A percentile compares a stretch with the other conserved stretches of the same genome.
Evolutionary conservation across 768 basidiomycete species (phyloP).

Genomic region (Boletus huronensis): DNA sequence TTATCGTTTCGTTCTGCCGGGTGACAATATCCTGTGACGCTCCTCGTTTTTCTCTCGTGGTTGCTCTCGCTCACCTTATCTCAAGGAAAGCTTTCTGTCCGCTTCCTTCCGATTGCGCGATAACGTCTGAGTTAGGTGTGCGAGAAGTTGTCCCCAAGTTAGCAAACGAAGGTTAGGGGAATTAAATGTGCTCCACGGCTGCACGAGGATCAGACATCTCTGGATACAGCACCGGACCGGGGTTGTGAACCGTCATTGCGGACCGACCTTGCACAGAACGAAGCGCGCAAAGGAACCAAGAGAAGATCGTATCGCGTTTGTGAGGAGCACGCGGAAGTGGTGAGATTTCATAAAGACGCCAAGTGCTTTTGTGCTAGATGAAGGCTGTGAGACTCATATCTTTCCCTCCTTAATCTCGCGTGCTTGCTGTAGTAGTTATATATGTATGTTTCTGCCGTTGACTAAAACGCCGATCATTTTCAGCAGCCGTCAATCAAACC

Average conservation of each 20-base stretch:
- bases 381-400: not conserved
- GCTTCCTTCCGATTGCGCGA: not conserved
- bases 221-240: not conserved
- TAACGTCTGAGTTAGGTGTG: not conserved
- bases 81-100: not conserved
- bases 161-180: not conserved
- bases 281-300: not conserved
- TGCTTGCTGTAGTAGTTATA: not conserved
- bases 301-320: conserved; percentile 7
- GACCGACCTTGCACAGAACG: not conserved
- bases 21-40: not conserved
- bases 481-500: not conserved
- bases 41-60: not conserved
- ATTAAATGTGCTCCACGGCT: conserved; percentile 1
- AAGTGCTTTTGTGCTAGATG: not conserved
- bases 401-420: not conserved
- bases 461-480: conserved; percentile 10
- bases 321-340: conserved; percentile 4
- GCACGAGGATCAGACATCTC: conserved; percentile 8
- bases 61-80: not conserved
- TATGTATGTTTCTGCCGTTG: not conserved
- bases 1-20: not conserved
- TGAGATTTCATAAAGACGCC: not conserved
- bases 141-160: not conserved
- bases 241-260: not conserved